Percentiles rank a stretch among this genome's conserved stretches.
Evolutionary conservation across 768 basidiomycete genomes (phyloP).

Genomic region (Lentinula sp.): DNA sequence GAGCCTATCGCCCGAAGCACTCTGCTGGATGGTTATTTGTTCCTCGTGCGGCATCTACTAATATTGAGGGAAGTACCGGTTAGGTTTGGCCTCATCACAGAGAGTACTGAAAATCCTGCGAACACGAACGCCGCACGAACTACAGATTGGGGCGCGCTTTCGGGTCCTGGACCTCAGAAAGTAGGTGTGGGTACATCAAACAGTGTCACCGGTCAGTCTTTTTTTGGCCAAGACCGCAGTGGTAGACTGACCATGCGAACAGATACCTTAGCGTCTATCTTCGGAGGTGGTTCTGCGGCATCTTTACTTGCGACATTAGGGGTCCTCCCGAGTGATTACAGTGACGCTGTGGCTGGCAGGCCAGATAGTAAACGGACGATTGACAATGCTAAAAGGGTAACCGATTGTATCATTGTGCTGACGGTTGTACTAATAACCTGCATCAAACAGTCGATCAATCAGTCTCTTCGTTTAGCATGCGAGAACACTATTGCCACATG

Average conservation of each 20-base stretch:
- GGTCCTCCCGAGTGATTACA: background rate
- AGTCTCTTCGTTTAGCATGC: conserved; percentile 4
- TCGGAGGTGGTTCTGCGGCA: conserved; percentile 4
- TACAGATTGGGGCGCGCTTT: background rate
- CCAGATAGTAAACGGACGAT: conserved; percentile 6
- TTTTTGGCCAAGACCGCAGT: conserved; percentile 11
- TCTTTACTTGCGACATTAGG: conserved; percentile 5
- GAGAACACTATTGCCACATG: background rate
- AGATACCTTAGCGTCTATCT: conserved; percentile 9
- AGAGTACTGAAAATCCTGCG: conserved; percentile 37
- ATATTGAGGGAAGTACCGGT: conserved; percentile 88
- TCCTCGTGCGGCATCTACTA: conserved; percentile 85
- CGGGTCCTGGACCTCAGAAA: conserved; percentile 3
- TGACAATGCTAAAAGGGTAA: conserved; percentile 7
- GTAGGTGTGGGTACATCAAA: conserved; percentile 32
- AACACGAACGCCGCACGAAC: conserved; percentile 57
- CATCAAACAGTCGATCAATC: background rate
- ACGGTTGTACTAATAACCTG: background rate
- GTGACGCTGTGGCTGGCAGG: background rate
- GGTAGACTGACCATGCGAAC: conserved; percentile 25
- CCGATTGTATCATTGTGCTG: background rate
- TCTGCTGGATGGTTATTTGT: conserved; percentile 69
- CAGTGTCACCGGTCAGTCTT: conserved; percentile 52
- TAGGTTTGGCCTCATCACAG: conserved; percentile 59
- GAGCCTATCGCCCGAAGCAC: conserved; percentile 3